Evolutionary conservation across 805 yeast genomes (phyloP).

Genomic region (Kodamaea kakaduensis): DNA sequence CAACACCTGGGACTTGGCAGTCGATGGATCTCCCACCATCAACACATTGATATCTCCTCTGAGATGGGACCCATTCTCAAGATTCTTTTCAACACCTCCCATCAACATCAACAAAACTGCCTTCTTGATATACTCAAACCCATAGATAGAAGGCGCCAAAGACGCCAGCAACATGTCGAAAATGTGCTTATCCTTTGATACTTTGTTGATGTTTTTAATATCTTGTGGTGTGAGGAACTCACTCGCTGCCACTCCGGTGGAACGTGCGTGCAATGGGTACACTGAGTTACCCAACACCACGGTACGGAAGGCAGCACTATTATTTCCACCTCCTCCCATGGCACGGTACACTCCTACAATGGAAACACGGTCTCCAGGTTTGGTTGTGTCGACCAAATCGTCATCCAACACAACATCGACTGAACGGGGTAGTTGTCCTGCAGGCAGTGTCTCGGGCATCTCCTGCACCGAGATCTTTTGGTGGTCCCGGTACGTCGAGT

Average conservation of each 20-base stretch:
- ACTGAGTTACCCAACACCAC: conserved; percentile 86
- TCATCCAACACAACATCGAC: conserved; percentile 91
- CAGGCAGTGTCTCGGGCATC: conserved; percentile 97
- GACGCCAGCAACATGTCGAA: conserved; percentile 80
- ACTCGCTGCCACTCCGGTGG: conserved; percentile 73
- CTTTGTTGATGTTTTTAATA: conserved; percentile 77
- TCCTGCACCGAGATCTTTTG: conserved; percentile 93
- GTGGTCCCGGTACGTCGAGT: conserved; percentile 87
- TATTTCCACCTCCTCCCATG: conserved; percentile 65
- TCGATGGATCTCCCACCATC: conserved; percentile 98
- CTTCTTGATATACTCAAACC: conserved; percentile 84
- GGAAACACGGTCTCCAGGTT: conserved; percentile 96
- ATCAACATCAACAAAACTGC: conserved; percentile 87
- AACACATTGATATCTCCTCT: conserved; percentile 96
- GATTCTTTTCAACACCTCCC: conserved; percentile 92
- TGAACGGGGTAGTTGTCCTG: conserved; percentile 94
- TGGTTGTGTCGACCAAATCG: conserved; percentile 85
- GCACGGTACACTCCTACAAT: conserved; percentile 92
- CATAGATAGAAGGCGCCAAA: conserved; percentile 93
- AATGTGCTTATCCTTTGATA: conserved; percentile 65
- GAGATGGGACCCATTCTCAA: conserved; percentile 92
- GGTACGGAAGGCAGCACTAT: conserved; percentile 70
- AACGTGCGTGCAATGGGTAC: conserved; percentile 82
- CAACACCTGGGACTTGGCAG: conserved; percentile 94
- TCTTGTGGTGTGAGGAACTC: conserved; percentile 74